These are phyloP conservation scores for Citrus sinensis DNA, from an alignment of 345 rosid genomes.

Conservation along the genomic window DVS_A1.0 CM039163.1:39011001-39011500, in stretches of 20 bases:
- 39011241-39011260: neutral
- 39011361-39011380: neutral
- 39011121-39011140: no score
- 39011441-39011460: neutral
- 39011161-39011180: no score
- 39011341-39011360: neutral
- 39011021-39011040: no score
- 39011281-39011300: neutral
- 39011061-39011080: no score
- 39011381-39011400: neutral
- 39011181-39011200: neutral
- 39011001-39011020: no score
- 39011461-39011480: neutral
- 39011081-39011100: no score
- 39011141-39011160: no score
- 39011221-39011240: neutral
- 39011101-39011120: no score
- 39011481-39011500: neutral
- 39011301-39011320: neutral
- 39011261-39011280: neutral
- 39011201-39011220: neutral
- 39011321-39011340: neutral
- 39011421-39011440: neutral
- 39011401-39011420: neutral
- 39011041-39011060: no score